phyloP scores from a whole-genome alignment of 768 basidiomycete species.

The Symmetrospora coprosmae region DNA sequence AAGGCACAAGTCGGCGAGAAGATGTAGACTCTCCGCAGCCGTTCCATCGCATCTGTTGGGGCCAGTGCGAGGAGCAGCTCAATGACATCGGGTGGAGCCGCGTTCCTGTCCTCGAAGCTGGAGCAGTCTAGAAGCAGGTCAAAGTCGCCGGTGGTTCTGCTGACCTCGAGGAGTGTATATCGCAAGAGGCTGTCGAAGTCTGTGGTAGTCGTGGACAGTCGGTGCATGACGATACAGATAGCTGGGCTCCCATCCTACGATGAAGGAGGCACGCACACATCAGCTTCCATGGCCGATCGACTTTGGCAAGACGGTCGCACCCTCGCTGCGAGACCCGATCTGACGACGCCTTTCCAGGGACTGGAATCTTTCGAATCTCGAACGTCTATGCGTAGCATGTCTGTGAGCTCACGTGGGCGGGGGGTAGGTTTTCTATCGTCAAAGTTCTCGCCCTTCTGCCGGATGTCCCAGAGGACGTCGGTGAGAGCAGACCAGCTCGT shows the following conservation, averaged over 20 bases:
- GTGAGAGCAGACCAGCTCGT: neutral
- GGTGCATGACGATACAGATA: constrained; percentile 54
- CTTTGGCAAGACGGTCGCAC: neutral
- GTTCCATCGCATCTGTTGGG: constrained; percentile 52
- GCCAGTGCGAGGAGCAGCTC: constrained; percentile 63
- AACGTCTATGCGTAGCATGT: neutral
- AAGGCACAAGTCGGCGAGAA: constrained; percentile 59
- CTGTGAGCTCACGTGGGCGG: no score
- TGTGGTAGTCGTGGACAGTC: constrained; percentile 61
- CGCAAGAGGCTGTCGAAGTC: constrained; percentile 66
- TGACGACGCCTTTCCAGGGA: neutral
- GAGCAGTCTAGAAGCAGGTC: constrained; percentile 74
- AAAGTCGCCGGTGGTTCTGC: constrained; percentile 36
- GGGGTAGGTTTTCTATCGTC: no score
- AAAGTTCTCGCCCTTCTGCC: neutral
- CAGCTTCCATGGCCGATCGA: constrained; percentile 54
- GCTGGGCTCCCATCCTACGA: constrained; percentile 24
- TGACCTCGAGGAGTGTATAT: constrained; percentile 46
- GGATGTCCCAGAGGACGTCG: neutral
- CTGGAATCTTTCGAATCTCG: neutral
- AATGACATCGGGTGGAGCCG: constrained; percentile 67
- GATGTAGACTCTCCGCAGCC: constrained; percentile 52
- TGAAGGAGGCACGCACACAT: neutral
- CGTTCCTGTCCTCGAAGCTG: constrained; percentile 56
- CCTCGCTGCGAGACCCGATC: neutral